These are phyloP conservation scores for Lolium multiflorum DNA, from an alignment of 176 grass and related monocot species.

Conservation along the genomic window DNA sequence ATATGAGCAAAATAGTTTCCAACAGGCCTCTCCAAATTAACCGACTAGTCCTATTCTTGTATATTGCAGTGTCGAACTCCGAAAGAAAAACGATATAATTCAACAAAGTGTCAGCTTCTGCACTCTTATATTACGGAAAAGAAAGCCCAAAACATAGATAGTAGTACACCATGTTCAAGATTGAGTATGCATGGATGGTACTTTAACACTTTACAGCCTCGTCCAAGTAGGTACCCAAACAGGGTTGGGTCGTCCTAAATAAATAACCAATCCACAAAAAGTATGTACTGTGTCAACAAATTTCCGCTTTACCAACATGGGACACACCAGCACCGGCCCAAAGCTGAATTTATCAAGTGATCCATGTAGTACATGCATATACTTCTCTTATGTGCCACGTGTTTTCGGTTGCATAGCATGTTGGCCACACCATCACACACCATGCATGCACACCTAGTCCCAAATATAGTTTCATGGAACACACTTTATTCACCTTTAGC, in stretches of 20 bases:
- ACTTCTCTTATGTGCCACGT: neutral
- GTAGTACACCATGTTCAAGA: neutral
- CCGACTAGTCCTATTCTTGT: no score
- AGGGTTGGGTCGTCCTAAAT: slow-evolving; percentile 33
- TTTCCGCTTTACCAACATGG: slow-evolving; percentile 59
- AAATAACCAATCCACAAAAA: slow-evolving; percentile 42
- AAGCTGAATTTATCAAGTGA: neutral
- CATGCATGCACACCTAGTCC: neutral
- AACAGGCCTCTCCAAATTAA: no score
- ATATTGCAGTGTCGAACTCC: no score
- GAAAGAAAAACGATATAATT: no score
- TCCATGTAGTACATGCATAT: neutral
- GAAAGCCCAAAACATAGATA: neutral
- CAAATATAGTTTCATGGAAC: neutral
- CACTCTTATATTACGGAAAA: neutral
- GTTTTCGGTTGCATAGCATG: slow-evolving; percentile 2
- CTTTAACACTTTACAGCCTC: slow-evolving; percentile 55
- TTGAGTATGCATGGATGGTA: slow-evolving; percentile 6
- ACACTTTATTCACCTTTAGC: neutral
- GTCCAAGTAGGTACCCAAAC: slow-evolving; percentile 46
- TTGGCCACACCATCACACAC: neutral
- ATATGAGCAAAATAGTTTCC: neutral
- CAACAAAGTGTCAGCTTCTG: neutral
- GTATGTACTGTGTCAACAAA: slow-evolving; percentile 21
- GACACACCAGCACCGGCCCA: slow-evolving; percentile 32